Evolutionary conservation across 805 yeast genomes (phyloP).

Genomic region (Saturnispora diversa): DNA sequence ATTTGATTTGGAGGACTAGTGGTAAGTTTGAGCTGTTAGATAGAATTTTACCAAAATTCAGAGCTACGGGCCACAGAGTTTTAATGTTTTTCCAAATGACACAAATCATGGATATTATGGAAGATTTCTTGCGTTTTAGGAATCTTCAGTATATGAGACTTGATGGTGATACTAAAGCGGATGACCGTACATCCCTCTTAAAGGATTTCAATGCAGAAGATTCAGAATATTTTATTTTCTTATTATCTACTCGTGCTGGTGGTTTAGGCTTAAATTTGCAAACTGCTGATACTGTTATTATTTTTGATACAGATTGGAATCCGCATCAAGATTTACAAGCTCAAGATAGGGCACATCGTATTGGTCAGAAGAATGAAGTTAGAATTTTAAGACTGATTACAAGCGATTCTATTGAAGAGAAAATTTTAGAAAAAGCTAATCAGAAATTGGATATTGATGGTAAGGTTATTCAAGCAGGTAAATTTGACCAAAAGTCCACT

Average conservation of each 20-base stretch:
- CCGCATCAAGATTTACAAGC: constrained; percentile 91
- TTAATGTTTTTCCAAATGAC: constrained; percentile 85
- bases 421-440: constrained; percentile 72
- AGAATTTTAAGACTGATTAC: constrained; percentile 73
- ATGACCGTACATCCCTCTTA: constrained; percentile 70
- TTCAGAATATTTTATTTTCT: constrained; percentile 71
- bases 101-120: constrained; percentile 85
- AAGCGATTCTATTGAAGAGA: constrained; percentile 77
- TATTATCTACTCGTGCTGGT: constrained; percentile 82
- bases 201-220: constrained; percentile 66
- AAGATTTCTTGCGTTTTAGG: constrained; percentile 63
- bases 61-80: constrained; percentile 68
- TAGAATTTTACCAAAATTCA: constrained; percentile 66
- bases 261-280: constrained; percentile 81
- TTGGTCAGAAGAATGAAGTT: constrained; percentile 84
- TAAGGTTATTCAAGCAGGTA: constrained; percentile 87
- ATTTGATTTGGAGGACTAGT: constrained; percentile 63
- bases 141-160: constrained; percentile 65
- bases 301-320: constrained; percentile 86
- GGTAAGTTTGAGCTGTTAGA: constrained; percentile 79
- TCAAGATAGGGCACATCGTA: constrained; percentile 85
- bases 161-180: constrained; percentile 80
- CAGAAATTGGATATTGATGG: constrained; percentile 82
- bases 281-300: constrained; percentile 81
- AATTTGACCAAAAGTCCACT: constrained; percentile 78